These are phyloP conservation scores for Verticillium isaacii DNA, from an alignment of 2,329 filamentous ascomycete species.

Conservation along the genomic window DNA sequence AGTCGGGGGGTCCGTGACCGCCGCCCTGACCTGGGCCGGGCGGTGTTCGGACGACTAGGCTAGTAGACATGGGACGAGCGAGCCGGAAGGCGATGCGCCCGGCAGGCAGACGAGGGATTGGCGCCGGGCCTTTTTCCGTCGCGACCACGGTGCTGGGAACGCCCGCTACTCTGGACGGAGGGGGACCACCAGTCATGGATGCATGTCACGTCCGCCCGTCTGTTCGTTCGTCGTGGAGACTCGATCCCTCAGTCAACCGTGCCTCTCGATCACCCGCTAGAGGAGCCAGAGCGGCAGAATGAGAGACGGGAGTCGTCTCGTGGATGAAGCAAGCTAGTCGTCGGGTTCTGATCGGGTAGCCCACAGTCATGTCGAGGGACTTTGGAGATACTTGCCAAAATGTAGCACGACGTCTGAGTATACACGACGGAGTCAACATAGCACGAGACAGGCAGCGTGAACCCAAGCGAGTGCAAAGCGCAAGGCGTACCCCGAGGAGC, in stretches of 20 bases:
- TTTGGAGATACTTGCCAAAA: no score
- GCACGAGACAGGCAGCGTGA: no score
- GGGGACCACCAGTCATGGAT: neutral
- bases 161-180: neutral
- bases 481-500: no score
- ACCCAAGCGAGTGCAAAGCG: no score
- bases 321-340: neutral
- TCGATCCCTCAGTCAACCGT: neutral
- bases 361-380: no score
- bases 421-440: no score
- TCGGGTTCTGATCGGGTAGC: neutral
- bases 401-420: no score
- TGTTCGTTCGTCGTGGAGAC: neutral
- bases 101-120: neutral
- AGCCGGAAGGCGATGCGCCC: neutral
- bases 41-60: neutral
- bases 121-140: neutral
- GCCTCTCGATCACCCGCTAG: neutral
- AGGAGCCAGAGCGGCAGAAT: neutral
- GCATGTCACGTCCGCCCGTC: neutral
- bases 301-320: neutral
- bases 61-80: neutral
- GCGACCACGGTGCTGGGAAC: neutral
- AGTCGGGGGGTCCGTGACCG: neutral
- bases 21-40: neutral